Conservation (phyloP, 2,329 filamentous ascomycete genomes). For the Calonectria ilicicola region DNA sequence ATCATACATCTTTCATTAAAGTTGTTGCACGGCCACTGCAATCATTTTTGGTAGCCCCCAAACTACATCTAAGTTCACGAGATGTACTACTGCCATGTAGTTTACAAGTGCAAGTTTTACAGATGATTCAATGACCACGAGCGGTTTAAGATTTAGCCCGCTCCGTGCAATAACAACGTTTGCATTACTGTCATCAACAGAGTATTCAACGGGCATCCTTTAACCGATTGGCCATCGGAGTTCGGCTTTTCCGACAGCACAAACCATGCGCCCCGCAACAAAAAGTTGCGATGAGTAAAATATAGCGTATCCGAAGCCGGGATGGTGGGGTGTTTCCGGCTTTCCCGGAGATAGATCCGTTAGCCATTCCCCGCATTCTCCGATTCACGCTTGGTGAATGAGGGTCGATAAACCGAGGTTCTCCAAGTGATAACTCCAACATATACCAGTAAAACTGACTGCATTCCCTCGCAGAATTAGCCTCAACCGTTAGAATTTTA, state of each 20-base stretch:
- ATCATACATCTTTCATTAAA: no score
- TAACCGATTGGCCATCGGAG: constrained; percentile 19
- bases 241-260: constrained; percentile 15
- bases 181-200: not conserved
- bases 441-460: not conserved
- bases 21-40: no score
- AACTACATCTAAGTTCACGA: no score
- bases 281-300: not conserved
- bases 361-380: constrained; percentile 18
- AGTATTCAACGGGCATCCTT: not conserved
- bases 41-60: no score
- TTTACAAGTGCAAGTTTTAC: not conserved
- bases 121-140: not conserved
- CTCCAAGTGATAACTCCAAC: constrained; percentile 10
- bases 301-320: constrained; percentile 15
- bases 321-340: constrained; percentile 16
- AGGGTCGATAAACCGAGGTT: constrained; percentile 11
- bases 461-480: not conserved
- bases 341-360: constrained; percentile 24
- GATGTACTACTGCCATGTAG: not conserved
- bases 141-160: not conserved
- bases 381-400: not conserved
- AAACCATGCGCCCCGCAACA: not conserved
- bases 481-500: not conserved
- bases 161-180: not conserved